A percentile compares a stretch with the other conserved stretches of the same genome.
phyloP scores from a whole-genome alignment of 2,329 filamentous ascomycete genomes.

The Trematosphaeria pertusa region DNA sequence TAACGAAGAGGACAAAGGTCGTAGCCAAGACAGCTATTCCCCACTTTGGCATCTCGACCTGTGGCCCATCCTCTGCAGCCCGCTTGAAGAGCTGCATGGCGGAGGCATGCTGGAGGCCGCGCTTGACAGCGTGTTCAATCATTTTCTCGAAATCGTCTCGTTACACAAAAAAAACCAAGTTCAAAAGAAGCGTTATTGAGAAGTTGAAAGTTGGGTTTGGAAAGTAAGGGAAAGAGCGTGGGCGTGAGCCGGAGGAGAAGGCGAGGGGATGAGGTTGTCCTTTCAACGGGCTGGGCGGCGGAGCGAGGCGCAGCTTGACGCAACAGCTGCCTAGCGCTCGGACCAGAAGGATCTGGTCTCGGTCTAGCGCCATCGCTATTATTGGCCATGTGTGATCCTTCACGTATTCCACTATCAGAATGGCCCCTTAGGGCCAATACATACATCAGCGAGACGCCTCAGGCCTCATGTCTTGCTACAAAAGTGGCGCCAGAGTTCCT shows the following conservation, averaged over 20 bases:
- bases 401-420: background rate
- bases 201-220: background rate
- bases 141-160: conserved; percentile 16
- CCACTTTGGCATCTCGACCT: conserved; percentile 39
- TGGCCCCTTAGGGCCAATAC: background rate
- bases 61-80: conserved; percentile 19
- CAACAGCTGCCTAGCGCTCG: conserved; percentile 21
- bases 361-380: too few species aligned
- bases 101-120: conserved; percentile 37
- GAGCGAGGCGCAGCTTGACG: conserved; percentile 12
- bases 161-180: conserved; percentile 12
- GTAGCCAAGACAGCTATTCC: conserved; percentile 36
- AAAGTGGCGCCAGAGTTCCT: too few species aligned
- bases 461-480: too few species aligned
- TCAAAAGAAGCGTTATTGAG: conserved; percentile 4
- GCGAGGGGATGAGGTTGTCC: background rate
- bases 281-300: background rate
- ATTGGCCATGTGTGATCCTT: conserved; percentile 5
- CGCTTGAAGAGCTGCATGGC: conserved; percentile 36
- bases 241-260: background rate
- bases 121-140: conserved; percentile 39
- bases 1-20: conserved; percentile 49
- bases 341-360: too few species aligned
- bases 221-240: conserved; percentile 6
- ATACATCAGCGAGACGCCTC: too few species aligned